Conservation (phyloP, 2,329 filamentous ascomycete genomes). For the Nannizzia gypsea region DNA sequence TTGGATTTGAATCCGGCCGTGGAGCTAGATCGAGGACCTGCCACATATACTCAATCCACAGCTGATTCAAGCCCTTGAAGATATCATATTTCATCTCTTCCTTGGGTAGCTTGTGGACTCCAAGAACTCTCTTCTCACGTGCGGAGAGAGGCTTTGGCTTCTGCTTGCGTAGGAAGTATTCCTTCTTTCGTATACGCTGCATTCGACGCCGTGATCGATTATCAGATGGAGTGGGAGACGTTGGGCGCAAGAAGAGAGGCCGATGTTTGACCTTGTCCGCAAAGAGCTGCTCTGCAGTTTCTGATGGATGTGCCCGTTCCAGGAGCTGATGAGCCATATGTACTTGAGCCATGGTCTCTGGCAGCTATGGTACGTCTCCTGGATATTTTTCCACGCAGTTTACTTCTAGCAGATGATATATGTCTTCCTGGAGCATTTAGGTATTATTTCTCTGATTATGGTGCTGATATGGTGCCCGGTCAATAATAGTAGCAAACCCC, state of each 20-base stretch:
- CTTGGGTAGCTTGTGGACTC: constrained; percentile 62
- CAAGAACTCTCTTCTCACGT: constrained; percentile 59
- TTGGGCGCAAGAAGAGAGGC: constrained; percentile 64
- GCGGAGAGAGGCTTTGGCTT: constrained; percentile 63
- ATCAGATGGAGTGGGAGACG: constrained; percentile 52
- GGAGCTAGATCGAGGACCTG: constrained; percentile 55
- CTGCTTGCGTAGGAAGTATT: constrained; percentile 36
- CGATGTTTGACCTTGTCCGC: constrained; percentile 72
- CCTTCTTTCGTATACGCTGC: constrained; percentile 37
- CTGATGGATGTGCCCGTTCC: constrained; percentile 63
- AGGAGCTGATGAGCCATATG: constrained; percentile 55
- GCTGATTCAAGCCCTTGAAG: constrained; percentile 61
- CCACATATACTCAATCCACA: constrained; percentile 79
- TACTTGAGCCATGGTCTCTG: constrained; percentile 15
- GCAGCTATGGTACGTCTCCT: neutral
- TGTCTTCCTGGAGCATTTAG: neutral
- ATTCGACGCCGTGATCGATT: constrained; percentile 42
- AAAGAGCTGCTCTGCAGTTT: constrained; percentile 60
- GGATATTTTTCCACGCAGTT: neutral
- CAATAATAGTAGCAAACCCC: too few species aligned
- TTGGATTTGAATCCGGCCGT: constrained; percentile 24
- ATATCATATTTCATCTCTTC: constrained; percentile 58
- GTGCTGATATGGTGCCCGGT: too few species aligned
- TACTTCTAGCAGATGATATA: neutral
- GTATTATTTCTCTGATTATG: too few species aligned